These are phyloP conservation scores for Graphiopsis chlorocephala DNA, from an alignment of 2,329 filamentous ascomycete species.

Conservation along the genomic window DNA sequence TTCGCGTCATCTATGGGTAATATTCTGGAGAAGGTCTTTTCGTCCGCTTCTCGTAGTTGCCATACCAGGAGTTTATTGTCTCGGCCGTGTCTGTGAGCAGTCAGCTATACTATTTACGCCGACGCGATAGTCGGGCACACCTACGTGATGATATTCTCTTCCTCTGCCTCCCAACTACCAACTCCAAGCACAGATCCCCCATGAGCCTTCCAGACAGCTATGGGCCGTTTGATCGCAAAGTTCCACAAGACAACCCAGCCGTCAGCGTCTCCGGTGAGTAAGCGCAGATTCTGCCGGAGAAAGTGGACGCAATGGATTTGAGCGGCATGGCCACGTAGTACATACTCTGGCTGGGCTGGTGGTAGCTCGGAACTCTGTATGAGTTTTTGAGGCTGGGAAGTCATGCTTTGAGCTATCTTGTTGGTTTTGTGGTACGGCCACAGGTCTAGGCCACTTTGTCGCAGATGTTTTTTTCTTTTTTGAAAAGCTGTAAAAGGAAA, in stretches of 20 bases:
- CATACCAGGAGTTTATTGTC: conserved; percentile 86
- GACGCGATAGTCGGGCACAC: conserved; percentile 35
- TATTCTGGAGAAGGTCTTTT: conserved; percentile 61
- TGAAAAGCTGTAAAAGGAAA: too few relatives aligned
- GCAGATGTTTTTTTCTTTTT: too few relatives aligned
- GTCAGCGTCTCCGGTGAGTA: conserved; percentile 84
- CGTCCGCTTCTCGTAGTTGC: conserved; percentile 63
- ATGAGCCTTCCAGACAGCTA: conserved; percentile 85
- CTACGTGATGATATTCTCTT: conserved; percentile 79
- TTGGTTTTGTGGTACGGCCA: background rate
- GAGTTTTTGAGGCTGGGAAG: background rate
- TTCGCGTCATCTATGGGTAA: conserved; percentile 66
- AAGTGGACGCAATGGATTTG: conserved; percentile 78
- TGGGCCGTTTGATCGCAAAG: conserved; percentile 73
- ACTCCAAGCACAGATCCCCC: conserved; percentile 72
- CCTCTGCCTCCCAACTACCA: conserved; percentile 64
- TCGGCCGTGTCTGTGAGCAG: conserved; percentile 69
- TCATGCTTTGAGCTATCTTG: conserved; percentile 11
- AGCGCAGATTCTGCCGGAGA: conserved; percentile 67
- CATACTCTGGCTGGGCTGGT: conserved; percentile 60
- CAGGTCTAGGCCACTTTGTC: background rate
- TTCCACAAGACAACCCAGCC: conserved; percentile 89
- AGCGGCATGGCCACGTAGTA: conserved; percentile 81
- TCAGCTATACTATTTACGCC: conserved; percentile 5
- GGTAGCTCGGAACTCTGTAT: conserved; percentile 26